A percentile compares a stretch with the other conserved stretches of the same genome.
Conservation (phyloP, 1,139 yeast species). For the Blastobotrys indianensis region DNA sequence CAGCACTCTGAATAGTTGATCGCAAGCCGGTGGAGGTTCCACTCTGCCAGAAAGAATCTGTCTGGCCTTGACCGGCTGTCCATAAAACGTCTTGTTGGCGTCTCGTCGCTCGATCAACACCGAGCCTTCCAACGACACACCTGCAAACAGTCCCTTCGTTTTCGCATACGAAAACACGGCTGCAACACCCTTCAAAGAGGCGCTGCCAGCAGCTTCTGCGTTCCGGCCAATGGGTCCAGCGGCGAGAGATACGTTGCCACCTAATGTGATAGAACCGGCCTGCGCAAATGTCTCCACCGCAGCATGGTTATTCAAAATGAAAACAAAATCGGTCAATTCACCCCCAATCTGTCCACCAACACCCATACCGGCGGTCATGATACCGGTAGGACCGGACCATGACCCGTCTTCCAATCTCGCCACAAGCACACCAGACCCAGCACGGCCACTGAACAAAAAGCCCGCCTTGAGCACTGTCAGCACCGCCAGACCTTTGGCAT, state of each 20-base stretch:
- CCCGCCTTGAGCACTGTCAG: conserved; percentile 97
- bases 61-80: conserved; percentile 79
- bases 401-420: conserved; percentile 89
- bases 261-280: conserved; percentile 87
- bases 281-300: conserved; percentile 96
- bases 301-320: conserved; percentile 74
- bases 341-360: conserved; percentile 98
- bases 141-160: conserved; percentile 95
- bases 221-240: conserved; percentile 98
- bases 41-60: conserved; percentile 77
- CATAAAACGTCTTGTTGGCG: conserved; percentile 92
- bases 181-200: conserved; percentile 79
- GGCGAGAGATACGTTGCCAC: conserved; percentile 94
- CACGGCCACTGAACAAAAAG: conserved; percentile 90
- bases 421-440: conserved; percentile 94
- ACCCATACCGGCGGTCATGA: conserved; percentile 96
- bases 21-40: conserved; percentile 92
- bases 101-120: conserved; percentile 93
- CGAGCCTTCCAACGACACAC: conserved; percentile 94
- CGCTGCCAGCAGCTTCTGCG: conserved; percentile 97
- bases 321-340: conserved; percentile 93
- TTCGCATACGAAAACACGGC: conserved; percentile 92
- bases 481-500: conserved; percentile 89
- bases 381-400: conserved; percentile 99
- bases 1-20: conserved; percentile 76